Evolutionary conservation across 805 yeast genomes (phyloP).

Genomic region (Millerago galiae): DNA sequence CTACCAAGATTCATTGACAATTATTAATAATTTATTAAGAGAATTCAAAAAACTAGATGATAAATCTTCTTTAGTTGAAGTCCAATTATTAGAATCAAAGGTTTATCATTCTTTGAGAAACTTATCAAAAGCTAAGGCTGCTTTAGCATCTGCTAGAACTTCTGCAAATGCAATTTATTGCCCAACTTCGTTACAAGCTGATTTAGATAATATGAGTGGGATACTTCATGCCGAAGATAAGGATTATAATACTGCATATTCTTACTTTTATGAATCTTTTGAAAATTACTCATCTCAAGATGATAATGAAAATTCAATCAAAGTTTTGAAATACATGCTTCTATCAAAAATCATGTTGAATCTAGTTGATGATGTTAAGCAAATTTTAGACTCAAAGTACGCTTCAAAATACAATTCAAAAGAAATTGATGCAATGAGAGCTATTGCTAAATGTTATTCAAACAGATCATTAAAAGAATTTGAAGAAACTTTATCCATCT

Average conservation of each 20-base stretch:
- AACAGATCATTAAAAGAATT: slow-evolving; percentile 88
- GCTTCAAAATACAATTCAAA: slow-evolving; percentile 69
- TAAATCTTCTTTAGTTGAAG: slow-evolving; percentile 91
- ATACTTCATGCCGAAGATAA: slow-evolving; percentile 93
- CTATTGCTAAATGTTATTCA: slow-evolving; percentile 83
- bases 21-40: slow-evolving; percentile 63
- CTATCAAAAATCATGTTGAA: slow-evolving; percentile 91
- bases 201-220: slow-evolving; percentile 92
- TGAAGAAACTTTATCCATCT: slow-evolving; percentile 71
- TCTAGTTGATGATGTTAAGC: slow-evolving; percentile 76
- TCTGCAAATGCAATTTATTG: slow-evolving; percentile 96
- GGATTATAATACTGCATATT: slow-evolving; percentile 92
- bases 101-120: slow-evolving; percentile 89
- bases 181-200: slow-evolving; percentile 91
- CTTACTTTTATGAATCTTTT: slow-evolving; percentile 91
- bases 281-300: slow-evolving; percentile 66
- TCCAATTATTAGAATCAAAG: slow-evolving; percentile 84
- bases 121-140: slow-evolving; percentile 84
- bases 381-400: slow-evolving; percentile 67
- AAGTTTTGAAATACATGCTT: slow-evolving; percentile 86
- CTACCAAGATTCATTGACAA: slow-evolving; percentile 63
- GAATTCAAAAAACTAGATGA: slow-evolving; percentile 95
- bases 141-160: slow-evolving; percentile 91
- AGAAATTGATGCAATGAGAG: slow-evolving; percentile 93
- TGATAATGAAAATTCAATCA: slow-evolving; percentile 63